Base-by-base conservation (phyloP, 345 rosid species). In the Arabis alpina region DNA sequence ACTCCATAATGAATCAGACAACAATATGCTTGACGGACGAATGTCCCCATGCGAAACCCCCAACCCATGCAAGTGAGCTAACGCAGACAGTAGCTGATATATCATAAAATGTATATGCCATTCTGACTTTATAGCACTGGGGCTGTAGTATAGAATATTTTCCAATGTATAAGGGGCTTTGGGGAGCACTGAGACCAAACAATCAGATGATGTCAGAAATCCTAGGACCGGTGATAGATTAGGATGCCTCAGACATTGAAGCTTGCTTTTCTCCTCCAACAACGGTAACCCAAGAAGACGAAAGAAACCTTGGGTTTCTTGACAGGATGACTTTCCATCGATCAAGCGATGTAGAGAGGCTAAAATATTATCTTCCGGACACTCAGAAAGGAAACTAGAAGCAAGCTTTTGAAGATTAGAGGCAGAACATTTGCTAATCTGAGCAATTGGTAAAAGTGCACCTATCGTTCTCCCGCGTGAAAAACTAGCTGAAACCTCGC, bases 231-330 rank as follows among this genome's bases (percentile, higher is more conserved):
- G 97, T 40, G 78, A 78, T 63, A 90, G 67, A 68, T 90, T 92
- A 15, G 98, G 98, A 78, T 92, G 98, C 82, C 98, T 86, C 59
- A 88, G 73, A 78, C 83, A 77, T 59, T 72, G 86, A 49, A 88
- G 84, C 67, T 80, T 39, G 61, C 73, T 64, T 49, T 65, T 65
- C 25, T 83, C 88, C 40, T 80, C 83, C 63, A 74, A 80, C 10
- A 84, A 83, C 0, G 91, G 92, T 66, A 84, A 59, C 75, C 98
- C 94, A 50, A 89, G 70, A 39, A 86, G 74, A 68, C 69, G 81
- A 68, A 92, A 78, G 57, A 86, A 85, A 82, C 84, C 85, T 37
- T 73, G 50, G 57, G 79, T 53, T 44, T 86, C 96, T 70, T 80
- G 67, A 19, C 88, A 90, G n/a, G 91, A 81, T 69, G 94, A 81